Evolutionary conservation across 306 rosid species (phyloP).

Genomic region (Quercus gilva): DNA sequence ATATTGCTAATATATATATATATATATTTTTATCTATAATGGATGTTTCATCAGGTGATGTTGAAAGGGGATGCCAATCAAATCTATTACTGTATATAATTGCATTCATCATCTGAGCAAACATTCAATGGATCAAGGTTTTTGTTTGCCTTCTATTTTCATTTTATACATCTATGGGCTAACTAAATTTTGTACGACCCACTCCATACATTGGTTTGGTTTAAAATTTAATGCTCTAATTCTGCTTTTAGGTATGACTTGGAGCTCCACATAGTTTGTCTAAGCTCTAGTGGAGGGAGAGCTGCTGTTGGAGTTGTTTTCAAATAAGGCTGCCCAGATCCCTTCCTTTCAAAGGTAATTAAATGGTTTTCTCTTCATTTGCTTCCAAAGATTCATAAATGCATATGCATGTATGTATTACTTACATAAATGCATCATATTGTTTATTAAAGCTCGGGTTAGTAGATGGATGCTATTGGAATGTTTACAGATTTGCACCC

Average conservation of each 20-base stretch:
- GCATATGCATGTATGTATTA: not conserved
- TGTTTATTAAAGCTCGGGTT: not conserved
- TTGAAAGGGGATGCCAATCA: conserved; percentile 70
- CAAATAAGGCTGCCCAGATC: conserved; percentile 57
- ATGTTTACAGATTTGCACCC: not conserved
- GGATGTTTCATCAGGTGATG: conserved; percentile 36
- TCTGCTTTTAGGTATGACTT: conserved; percentile 44
- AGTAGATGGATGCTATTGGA: not conserved
- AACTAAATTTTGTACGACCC: not conserved
- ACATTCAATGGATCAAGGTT: conserved; percentile 61
- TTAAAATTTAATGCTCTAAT: not conserved
- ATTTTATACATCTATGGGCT: not conserved
- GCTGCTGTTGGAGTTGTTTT: conserved; percentile 65
- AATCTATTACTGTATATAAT: conserved; percentile 49
- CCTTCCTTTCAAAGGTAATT: conserved; percentile 58
- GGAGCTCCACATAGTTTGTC: conserved; percentile 63
- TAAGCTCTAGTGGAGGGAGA: conserved; percentile 25
- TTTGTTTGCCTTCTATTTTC: not conserved
- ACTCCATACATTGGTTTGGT: not conserved
- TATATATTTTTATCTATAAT: too few relatives aligned
- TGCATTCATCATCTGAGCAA: conserved; percentile 87
- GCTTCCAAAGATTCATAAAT: not conserved
- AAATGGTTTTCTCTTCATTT: not conserved
- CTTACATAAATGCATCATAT: not conserved
- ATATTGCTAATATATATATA: too few relatives aligned